These are phyloP conservation scores for Akanthomyces lecanii DNA, from an alignment of 2,329 filamentous ascomycete species.

Conservation along the genomic window DNA sequence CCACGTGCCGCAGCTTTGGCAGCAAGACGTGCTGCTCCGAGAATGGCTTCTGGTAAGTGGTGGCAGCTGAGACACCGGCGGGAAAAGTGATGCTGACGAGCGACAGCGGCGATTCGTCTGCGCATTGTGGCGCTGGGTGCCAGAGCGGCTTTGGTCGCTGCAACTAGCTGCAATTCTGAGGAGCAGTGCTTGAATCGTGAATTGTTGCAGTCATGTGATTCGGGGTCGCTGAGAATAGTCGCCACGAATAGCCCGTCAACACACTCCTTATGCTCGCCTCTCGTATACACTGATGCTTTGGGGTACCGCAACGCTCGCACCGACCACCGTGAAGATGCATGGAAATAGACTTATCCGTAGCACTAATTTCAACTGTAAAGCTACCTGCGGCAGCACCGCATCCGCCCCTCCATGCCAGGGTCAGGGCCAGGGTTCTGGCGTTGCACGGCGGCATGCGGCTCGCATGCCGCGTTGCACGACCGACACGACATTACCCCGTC, in stretches of 20 bases:
- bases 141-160: conserved; percentile 33
- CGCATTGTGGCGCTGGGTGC: conserved; percentile 33
- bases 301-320: not conserved
- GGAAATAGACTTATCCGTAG: not conserved
- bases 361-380: not conserved
- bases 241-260: not conserved
- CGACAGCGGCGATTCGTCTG: conserved; percentile 1
- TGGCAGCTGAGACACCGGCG: not conserved
- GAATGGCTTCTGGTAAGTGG: conserved; percentile 33
- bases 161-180: conserved; percentile 13
- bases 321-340: not conserved
- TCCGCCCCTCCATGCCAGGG: not conserved
- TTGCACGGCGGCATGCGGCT: conserved; percentile 9
- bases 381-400: not conserved
- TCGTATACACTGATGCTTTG: not conserved
- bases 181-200: not conserved
- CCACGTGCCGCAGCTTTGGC: conserved; percentile 31
- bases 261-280: not conserved
- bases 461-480: conserved; percentile 12
- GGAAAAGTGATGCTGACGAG: not conserved
- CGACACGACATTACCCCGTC: conserved; percentile 3
- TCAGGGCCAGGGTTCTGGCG: not conserved
- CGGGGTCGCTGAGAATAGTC: not conserved
- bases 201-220: not conserved
- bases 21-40: conserved; percentile 34